Conservation (phyloP, 345 rosid genomes). For the Chamaenerion angustifolium region DNA sequence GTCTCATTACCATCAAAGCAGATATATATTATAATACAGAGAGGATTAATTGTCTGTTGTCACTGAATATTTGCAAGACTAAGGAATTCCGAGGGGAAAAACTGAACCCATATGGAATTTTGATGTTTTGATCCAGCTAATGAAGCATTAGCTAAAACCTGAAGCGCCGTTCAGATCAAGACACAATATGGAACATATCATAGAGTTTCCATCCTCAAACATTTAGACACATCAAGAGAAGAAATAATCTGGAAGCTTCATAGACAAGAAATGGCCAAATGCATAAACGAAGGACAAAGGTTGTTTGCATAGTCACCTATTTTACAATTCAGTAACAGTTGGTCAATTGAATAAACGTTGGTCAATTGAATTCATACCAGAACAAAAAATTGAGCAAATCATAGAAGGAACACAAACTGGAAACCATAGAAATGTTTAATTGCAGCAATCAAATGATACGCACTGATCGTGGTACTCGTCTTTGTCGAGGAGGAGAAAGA, state of each 20-base stretch:
- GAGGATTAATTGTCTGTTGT: constrained; percentile 48
- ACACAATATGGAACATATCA: constrained; percentile 22
- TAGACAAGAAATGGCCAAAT: too few relatives aligned
- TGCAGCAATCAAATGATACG: background rate
- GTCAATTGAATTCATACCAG: too few relatives aligned
- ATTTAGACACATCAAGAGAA: constrained; percentile 15
- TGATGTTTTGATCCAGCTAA: constrained; percentile 54
- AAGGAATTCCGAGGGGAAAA: constrained; percentile 39
- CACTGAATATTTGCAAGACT: constrained; percentile 28
- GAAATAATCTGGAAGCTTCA: too few relatives aligned
- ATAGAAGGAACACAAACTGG: too few relatives aligned
- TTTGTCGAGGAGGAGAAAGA: constrained; percentile 55
- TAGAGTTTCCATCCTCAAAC: constrained; percentile 14
- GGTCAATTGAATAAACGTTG: too few relatives aligned
- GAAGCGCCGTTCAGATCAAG: constrained; percentile 36
- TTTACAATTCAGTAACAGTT: too few relatives aligned
- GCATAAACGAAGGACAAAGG: too few relatives aligned
- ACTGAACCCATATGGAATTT: constrained; percentile 34
- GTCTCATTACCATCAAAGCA: constrained; percentile 44
- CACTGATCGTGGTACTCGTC: constrained; percentile 59
- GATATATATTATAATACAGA: constrained; percentile 51
- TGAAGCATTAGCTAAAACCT: constrained; percentile 54
- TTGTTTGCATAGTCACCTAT: too few relatives aligned
- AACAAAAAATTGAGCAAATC: too few relatives aligned
- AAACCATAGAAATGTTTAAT: too few relatives aligned